phyloP scores from a whole-genome alignment of 345 rosid genomes.

The Eutrema heterophyllum region DNA sequence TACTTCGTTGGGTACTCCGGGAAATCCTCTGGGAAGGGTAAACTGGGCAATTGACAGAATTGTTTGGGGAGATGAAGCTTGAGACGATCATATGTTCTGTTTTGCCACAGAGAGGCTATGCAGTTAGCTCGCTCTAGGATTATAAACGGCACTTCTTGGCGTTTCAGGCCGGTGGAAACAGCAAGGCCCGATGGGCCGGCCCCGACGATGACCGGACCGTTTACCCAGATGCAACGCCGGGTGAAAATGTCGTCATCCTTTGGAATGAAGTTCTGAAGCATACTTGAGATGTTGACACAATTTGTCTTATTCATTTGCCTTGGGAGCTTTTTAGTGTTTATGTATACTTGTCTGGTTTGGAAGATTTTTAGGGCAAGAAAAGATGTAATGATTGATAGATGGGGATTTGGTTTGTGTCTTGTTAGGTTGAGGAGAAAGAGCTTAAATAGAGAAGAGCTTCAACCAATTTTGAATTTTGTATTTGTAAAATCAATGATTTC shows the following conservation, averaged over 20 bases:
- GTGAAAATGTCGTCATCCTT: conserved; percentile 26
- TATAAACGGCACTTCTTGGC: conserved; percentile 65
- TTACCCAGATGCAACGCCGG: conserved; percentile 68
- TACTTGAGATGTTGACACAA: conserved; percentile 35
- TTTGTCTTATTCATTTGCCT: neutral
- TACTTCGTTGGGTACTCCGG: conserved; percentile 69
- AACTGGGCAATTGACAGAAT: conserved; percentile 59
- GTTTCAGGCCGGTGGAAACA: conserved; percentile 50
- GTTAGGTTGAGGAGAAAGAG: neutral
- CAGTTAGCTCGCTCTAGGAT: conserved; percentile 69
- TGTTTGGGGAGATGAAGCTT: conserved; percentile 84
- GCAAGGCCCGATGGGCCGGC: conserved; percentile 86
- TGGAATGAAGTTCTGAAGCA: conserved; percentile 27
- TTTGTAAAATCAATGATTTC: neutral
- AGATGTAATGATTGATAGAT: neutral
- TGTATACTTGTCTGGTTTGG: neutral
- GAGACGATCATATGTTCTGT: conserved; percentile 71
- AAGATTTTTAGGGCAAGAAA: neutral
- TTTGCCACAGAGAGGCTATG: conserved; percentile 84
- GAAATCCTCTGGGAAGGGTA: conserved; percentile 55
- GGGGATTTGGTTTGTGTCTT: conserved; percentile 12
- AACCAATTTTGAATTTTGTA: conserved; percentile 13
- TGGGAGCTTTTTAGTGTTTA: neutral
- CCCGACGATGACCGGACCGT: conserved; percentile 82
- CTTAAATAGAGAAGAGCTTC: conserved; percentile 21